Base-by-base conservation (phyloP, 768 basidiomycete genomes). In the Termitomyces sp. region DNA sequence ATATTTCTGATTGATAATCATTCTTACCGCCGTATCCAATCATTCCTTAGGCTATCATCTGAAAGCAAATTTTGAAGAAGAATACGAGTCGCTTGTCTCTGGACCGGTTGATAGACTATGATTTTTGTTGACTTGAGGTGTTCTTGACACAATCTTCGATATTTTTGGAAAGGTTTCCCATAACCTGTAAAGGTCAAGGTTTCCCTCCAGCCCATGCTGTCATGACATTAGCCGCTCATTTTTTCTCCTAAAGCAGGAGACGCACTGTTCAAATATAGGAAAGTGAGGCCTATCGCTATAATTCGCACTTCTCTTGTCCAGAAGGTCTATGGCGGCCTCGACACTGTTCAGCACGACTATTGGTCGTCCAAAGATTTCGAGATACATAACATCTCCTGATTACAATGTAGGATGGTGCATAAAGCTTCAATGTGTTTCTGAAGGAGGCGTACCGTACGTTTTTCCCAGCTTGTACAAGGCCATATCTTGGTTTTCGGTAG, bases 271-370 rank as follows among this genome's bases (percentile, higher is more conserved):
- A 49, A 31, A 65, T 12, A 66, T 53, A 17, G 59, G 25, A 17
- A 71, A 57, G 20, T 49, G 5, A 9, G 66, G 68, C n/a, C 66
- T 57, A 45, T 69, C 57, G 4, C 76, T 73, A 62, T 71, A 72
- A 9, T 65, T 69, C 6, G 58, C 58, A 12, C 72, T 63, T 20
- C 65, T 60, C 46, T 68, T 70, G 15, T 71, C 69, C 17, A 73
- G 61, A 10, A 73, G 67, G 31, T 73, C 72, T 12, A 62, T 47
- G 3, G 70, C 71, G 17, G 66, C 66, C 63, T 72, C 43, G 1
- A 59, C 48, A 20, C 68, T 68, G 52, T 70, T 67, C 29, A 72
- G 47, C 11, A 72, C 51, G 11, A 72, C 48, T 29, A 70, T 50
- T 20, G 67, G 65, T 12, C 61, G 67, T 9, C 75, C 72, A 1